Base-by-base conservation (phyloP, 495 filamentous ascomycete species). In the Tetracladium setigerum region DNA sequence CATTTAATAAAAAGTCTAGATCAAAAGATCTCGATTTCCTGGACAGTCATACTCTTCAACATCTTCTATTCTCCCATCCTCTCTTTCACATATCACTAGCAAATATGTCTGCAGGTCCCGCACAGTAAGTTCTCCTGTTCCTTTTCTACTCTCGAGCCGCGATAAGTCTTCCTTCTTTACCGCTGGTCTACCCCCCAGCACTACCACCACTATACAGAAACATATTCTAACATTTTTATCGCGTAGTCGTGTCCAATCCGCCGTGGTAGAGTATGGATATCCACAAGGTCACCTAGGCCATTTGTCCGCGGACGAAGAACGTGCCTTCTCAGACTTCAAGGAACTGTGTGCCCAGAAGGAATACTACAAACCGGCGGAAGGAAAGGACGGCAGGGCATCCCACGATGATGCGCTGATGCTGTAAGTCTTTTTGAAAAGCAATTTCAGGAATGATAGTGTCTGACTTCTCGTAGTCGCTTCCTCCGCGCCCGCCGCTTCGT, bases 361-460 rank as follows among this genome's bases (percentile, higher is more conserved):
- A 5, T 71, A 84, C 50, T 92, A 88, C 59, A 74, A 64, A 35
- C 72, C 79, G 1, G 73, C 69, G 12, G 63, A 67, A 22, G 69
- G 60, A 5, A 67, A 60, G 45, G 55, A 59, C 1, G 60, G 67
- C 34, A 59, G 61, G 44, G 61, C 83, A 0, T 84, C 79, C 50
- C 86, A 89, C 60, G 85, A 87, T 44, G 87, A 94, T 70, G 79
- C 84, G 60, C 89, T 84, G 4, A 65, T 94, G 54, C 70, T 94
- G 85, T 90, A 71, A 53, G 83, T 67, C 48, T 49, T 47, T 4
- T 27, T 12, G 22, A 27, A 7, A 7, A 27, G 22, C 3, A 27
- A 3, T 27, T 27, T 4, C 11, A 3, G 4, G 27, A 43, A 17
- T 38, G 24, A n/a, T 38, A 15, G n/a, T 30, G 13, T 18, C 30